These are phyloP conservation scores for Hygrophorus pudorinus DNA, from an alignment of 768 basidiomycete species.

Conservation along the genomic window DNA sequence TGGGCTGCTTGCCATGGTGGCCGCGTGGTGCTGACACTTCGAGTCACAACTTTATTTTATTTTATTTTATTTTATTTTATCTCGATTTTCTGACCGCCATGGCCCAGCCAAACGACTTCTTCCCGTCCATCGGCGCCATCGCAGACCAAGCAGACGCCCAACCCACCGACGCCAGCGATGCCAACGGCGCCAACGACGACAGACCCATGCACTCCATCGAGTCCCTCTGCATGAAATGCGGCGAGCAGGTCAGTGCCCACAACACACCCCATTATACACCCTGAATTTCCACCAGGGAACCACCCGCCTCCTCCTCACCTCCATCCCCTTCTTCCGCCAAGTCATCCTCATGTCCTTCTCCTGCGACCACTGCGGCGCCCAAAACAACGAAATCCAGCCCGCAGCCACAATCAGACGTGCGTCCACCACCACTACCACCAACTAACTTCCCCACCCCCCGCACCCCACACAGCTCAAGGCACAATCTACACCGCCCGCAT, in stretches of 20 bases:
- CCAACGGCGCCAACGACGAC: constrained; percentile 39
- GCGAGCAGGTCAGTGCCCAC: constrained; percentile 39
- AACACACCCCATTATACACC: constrained; percentile 33
- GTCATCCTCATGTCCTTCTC: constrained; percentile 95
- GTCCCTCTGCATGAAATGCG: constrained; percentile 90
- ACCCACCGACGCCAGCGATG: constrained; percentile 19
- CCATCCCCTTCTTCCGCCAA: constrained; percentile 92
- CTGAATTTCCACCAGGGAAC: constrained; percentile 48
- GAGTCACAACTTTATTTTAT: too few relatives aligned
- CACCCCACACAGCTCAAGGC: constrained; percentile 58
- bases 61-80: too few relatives aligned
- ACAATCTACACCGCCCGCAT: constrained; percentile 73
- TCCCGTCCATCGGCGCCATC: constrained; percentile 45
- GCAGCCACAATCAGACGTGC: constrained; percentile 79
- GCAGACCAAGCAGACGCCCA: constrained; percentile 34
- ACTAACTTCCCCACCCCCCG: not conserved
- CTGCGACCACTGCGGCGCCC: constrained; percentile 83
- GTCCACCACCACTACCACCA: constrained; percentile 15
- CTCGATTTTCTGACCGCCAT: too few relatives aligned
- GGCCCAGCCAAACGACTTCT: constrained; percentile 23
- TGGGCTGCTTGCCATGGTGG: not conserved
- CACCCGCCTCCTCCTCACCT: constrained; percentile 82
- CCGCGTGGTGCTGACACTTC: not conserved
- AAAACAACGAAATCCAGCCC: constrained; percentile 91
- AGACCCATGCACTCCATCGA: constrained; percentile 75